phyloP scores from a whole-genome alignment of 177 flowering plant species.

The Vitis hybrid region DNA sequence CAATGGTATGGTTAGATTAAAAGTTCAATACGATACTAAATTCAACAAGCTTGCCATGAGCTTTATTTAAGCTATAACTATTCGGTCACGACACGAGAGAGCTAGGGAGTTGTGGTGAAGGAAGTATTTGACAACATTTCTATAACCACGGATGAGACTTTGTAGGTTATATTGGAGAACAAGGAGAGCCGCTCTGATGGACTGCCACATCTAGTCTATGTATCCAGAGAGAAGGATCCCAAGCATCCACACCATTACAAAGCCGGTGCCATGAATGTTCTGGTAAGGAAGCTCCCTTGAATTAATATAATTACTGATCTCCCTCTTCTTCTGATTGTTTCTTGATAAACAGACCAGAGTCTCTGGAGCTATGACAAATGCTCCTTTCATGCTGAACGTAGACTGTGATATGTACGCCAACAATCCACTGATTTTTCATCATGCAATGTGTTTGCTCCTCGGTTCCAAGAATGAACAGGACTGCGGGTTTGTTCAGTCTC shows the following conservation, averaged over 20 bases:
- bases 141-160: no score
- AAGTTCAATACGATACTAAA: no score
- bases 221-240: slow-evolving; percentile 61
- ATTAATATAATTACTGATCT: neutral
- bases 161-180: slow-evolving; percentile 49
- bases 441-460: slow-evolving; percentile 55
- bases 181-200: slow-evolving; percentile 32
- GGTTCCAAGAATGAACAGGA: slow-evolving; percentile 31
- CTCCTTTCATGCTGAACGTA: slow-evolving; percentile 70
- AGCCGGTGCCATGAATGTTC: slow-evolving; percentile 71
- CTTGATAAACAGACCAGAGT: slow-evolving; percentile 43
- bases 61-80: no score
- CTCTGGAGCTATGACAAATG: slow-evolving; percentile 69
- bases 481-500: slow-evolving; percentile 45
- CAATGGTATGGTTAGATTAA: no score
- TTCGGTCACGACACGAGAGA: no score
- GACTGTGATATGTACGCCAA: slow-evolving; percentile 74
- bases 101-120: no score
- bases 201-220: slow-evolving; percentile 50
- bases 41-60: no score
- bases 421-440: slow-evolving; percentile 43
- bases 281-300: slow-evolving; percentile 28
- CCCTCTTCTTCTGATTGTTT: neutral
- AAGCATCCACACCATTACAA: slow-evolving; percentile 54
- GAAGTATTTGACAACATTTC: no score